Conservation (phyloP, 2,329 filamentous ascomycete species). For the Aureobasidium sp. region DNA sequence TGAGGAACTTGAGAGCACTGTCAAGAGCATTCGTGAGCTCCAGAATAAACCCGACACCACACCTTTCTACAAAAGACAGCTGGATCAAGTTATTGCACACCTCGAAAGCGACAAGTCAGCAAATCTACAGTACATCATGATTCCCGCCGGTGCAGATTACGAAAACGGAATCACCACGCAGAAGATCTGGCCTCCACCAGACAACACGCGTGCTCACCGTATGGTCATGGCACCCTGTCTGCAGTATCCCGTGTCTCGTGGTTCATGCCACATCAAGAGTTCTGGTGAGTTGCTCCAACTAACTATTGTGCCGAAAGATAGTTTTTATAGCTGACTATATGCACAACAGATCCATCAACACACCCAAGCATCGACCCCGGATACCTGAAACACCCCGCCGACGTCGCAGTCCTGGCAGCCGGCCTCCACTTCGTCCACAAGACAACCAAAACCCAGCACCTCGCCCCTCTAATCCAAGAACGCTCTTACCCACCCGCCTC, state of each 20-base stretch:
- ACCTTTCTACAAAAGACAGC: conserved; percentile 31
- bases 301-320: not conserved
- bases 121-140: conserved; percentile 32
- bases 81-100: conserved; percentile 29
- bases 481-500: conserved; percentile 29
- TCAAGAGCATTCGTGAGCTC: conserved; percentile 27
- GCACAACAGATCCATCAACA: conserved; percentile 14
- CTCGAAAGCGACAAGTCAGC: conserved; percentile 31
- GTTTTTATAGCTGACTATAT: not conserved
- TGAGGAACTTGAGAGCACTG: conserved; percentile 28
- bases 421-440: conserved; percentile 34
- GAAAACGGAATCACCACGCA: conserved; percentile 26
- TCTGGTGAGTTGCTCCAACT: conserved; percentile 12
- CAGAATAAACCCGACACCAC: conserved; percentile 20
- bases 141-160: conserved; percentile 25
- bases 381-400: conserved; percentile 21
- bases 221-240: conserved; percentile 25
- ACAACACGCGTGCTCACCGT: conserved; percentile 20
- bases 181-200: conserved; percentile 23
- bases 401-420: conserved; percentile 23
- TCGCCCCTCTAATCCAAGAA: conserved; percentile 35
- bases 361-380: conserved; percentile 21
- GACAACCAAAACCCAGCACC: conserved; percentile 37
- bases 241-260: conserved; percentile 27
- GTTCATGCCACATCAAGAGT: conserved; percentile 28